Base-by-base conservation (phyloP, 139 green algal species). In the Chlorella sp. region DNA sequence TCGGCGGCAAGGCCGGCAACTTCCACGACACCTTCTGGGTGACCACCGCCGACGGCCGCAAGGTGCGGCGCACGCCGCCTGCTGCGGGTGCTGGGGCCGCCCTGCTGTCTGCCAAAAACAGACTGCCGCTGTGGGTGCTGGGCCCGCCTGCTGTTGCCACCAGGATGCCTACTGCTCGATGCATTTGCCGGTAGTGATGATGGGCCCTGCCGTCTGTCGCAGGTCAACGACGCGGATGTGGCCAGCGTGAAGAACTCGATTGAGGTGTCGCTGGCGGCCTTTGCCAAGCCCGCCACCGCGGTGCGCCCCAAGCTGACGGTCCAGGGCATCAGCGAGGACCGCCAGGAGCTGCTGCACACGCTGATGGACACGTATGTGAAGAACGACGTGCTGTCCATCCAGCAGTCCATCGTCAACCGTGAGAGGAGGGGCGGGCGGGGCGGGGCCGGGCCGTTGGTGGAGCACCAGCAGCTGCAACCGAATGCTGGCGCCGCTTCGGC, bases 321-420 rank as follows among this genome's bases (percentile, higher is more conserved):
- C 40, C 43, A 76, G 48, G 86, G 82, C 56, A 62, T 51, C n/a
- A 65, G 38, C 43, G 73, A 84, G 67, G 73, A 90, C n/a, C 75
- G 86, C 6, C 74, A 70, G 58, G 83, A 86, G 58, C 83, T 90
- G 56, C 84, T 90, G 64, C 83, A 90, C 83, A 85, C 83, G 34
- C 76, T 90, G 38, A 89, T 89, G 88, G 97, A 99, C 90, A 96
- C 94, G 1, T 99, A 99, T 89, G 95, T 94, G 46, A 95, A 95
- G 77, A 98, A 98, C 77, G 96, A 99, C 85, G 96, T 99, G 65
- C 93, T 98, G 48, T 93, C 85, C 83, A 97, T 99, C 76, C 94
- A 99, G 88, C 89, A 99, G 92, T 94, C 89, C 81, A 99, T 99
- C 82, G 93, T 99, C 32, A 96, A 97, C 88, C 97, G 81, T 86